These are phyloP conservation scores for Mortierella sp. DNA, from an alignment of 371 early-diverging fungal genomes.

Conservation along the genomic window DNA sequence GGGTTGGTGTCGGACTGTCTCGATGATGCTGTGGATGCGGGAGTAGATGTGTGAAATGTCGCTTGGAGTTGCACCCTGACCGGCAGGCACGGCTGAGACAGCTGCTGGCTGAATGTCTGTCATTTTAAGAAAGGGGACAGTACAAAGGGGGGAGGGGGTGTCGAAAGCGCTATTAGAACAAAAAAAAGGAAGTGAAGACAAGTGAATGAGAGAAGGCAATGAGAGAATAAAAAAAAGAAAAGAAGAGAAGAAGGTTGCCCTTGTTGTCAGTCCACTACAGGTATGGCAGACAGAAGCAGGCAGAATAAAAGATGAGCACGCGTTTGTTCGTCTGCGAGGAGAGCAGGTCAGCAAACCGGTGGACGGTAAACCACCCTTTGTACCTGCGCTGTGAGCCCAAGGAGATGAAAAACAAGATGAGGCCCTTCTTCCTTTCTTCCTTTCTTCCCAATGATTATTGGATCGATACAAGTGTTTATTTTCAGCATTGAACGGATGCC, in stretches of 20 bases:
- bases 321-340: neutral
- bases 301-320: constrained; percentile 12
- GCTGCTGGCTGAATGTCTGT: constrained; percentile 15
- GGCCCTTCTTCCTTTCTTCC: too few species aligned
- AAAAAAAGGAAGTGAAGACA: neutral
- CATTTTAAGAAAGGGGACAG: neutral
- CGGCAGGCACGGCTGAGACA: constrained; percentile 7
- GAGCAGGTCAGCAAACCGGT: neutral
- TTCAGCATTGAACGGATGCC: neutral
- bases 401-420: constrained; percentile 13
- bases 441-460: too few species aligned
- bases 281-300: neutral
- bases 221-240: neutral
- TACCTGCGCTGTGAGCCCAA: neutral
- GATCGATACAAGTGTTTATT: constrained; percentile 1
- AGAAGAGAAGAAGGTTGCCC: neutral
- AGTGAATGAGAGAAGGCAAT: neutral
- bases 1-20: constrained; percentile 55
- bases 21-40: constrained; percentile 63
- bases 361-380: neutral
- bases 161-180: neutral
- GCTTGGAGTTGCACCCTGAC: constrained; percentile 55
- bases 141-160: neutral
- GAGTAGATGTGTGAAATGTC: constrained; percentile 67
- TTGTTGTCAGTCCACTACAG: neutral